Evolutionary conservation across 73 alveolate genomes (phyloP).

Genomic region (Symbiodinium natans): DNA sequence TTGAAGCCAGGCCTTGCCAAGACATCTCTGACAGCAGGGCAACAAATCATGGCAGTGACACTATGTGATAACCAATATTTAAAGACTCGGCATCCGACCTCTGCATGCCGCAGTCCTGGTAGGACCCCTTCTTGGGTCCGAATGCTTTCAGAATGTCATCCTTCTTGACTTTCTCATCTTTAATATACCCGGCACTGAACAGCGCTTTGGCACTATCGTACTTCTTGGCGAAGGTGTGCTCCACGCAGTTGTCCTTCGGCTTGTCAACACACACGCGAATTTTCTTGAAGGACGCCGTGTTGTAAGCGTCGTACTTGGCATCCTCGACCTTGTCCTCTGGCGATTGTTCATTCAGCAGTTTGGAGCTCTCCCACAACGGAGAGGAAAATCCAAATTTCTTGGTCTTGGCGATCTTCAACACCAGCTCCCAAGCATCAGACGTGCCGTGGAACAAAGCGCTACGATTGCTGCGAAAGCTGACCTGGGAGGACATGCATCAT

Average conservation of each 20-base stretch:
- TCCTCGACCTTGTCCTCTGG: neutral
- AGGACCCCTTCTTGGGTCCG: neutral
- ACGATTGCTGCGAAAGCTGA: too few relatives aligned
- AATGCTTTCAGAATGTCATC: neutral
- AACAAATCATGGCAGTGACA: too few relatives aligned
- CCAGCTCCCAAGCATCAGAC: neutral
- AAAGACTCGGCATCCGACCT: too few relatives aligned
- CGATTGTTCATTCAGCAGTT: neutral
- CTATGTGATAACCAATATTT: too few relatives aligned
- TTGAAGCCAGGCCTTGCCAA: constrained; percentile 43
- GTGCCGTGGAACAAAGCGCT: too few relatives aligned
- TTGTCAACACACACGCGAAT: constrained; percentile 38
- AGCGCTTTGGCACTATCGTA: constrained; percentile 11
- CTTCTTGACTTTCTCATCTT: neutral
- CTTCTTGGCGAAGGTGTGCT: neutral
- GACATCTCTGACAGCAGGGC: too few relatives aligned
- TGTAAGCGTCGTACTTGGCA: constrained; percentile 4
- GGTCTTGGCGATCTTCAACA: neutral
- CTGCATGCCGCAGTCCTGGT: constrained; percentile 20
- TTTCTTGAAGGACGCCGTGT: neutral
- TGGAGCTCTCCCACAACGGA: neutral
- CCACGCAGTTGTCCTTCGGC: constrained; percentile 5
- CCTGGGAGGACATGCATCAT: too few relatives aligned
- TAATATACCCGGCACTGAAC: neutral
- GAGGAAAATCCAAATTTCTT: neutral